Evolutionary conservation across 306 rosid genomes (phyloP).

Genomic region (Trifolium dubium): DNA sequence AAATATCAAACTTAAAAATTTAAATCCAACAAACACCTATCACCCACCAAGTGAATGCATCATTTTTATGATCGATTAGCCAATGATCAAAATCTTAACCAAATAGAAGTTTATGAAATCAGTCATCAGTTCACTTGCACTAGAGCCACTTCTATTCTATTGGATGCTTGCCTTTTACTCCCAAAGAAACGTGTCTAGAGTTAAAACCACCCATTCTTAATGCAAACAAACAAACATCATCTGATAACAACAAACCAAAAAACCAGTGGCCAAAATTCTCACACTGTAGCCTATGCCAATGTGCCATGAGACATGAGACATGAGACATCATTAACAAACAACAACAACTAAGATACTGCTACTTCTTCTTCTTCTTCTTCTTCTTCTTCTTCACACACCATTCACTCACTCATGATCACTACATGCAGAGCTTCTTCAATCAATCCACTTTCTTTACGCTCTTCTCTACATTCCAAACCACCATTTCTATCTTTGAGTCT

Average conservation of each 20-base stretch:
- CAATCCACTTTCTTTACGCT: constrained; percentile 39
- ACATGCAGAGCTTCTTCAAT: constrained; percentile 53
- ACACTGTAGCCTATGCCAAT: constrained; percentile 2
- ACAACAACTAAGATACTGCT: background rate
- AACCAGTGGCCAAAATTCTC: constrained; percentile 37
- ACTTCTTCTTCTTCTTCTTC: background rate
- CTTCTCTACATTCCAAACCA: constrained; percentile 30
- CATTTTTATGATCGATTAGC: no score
- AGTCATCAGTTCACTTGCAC: no score
- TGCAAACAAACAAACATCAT: background rate
- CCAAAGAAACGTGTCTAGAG: constrained; percentile 16
- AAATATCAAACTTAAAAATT: no score
- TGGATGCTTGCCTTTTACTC: background rate
- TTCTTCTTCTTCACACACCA: background rate
- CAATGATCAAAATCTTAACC: no score
- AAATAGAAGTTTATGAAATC: no score
- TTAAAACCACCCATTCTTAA: constrained; percentile 37
- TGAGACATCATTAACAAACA: background rate
- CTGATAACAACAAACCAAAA: constrained; percentile 23
- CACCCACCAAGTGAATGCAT: no score
- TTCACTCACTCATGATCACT: constrained; percentile 53
- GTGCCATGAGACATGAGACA: background rate
- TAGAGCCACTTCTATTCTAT: no score
- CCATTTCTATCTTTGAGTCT: constrained; percentile 37
- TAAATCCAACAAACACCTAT: no score